These are phyloP conservation scores for Wilcoxina mikolae DNA, from an alignment of 495 filamentous ascomycete species.

Conservation along the genomic window DNA sequence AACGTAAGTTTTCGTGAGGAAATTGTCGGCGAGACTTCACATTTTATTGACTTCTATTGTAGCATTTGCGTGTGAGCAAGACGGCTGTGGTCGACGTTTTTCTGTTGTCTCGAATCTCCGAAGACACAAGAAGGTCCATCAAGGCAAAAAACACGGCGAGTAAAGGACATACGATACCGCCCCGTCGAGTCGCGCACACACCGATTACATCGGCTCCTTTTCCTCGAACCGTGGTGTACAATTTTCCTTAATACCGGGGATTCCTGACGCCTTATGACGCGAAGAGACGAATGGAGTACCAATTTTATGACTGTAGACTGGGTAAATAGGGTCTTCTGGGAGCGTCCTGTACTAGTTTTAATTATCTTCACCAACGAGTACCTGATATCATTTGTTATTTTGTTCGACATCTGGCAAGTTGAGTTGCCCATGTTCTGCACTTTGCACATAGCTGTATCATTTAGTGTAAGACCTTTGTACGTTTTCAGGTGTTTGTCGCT, in stretches of 20 bases:
- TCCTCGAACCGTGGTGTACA: slow-evolving; percentile 5
- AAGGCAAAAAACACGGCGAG: slow-evolving; percentile 44
- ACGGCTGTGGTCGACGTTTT: slow-evolving; percentile 91
- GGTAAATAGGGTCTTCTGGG: slow-evolving; percentile 4
- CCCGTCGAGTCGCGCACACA: not conserved
- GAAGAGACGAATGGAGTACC: not conserved
- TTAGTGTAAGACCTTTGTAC: slow-evolving; percentile 28
- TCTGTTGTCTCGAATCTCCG: slow-evolving; percentile 95
- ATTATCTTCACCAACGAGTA: not conserved
- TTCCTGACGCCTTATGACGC: slow-evolving; percentile 8
- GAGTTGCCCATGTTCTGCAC: not conserved
- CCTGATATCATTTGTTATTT: not conserved
- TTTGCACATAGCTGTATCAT: slow-evolving; percentile 10
- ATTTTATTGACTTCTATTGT: slow-evolving; percentile 11
- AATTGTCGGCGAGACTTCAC: slow-evolving; percentile 7
- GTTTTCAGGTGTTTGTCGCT: slow-evolving; percentile 29
- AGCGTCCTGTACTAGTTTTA: not conserved
- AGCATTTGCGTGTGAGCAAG: slow-evolving; percentile 90
- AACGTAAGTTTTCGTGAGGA: slow-evolving; percentile 56
- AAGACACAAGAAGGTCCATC: slow-evolving; percentile 92
- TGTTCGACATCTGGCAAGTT: too few relatives aligned
- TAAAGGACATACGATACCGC: not conserved
- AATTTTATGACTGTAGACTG: slow-evolving; percentile 5
- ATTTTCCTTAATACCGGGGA: not conserved
- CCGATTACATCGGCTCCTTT: not conserved